Base-by-base conservation (phyloP, 1,284 basidiomycete species). In the Malassezia vespertilionis region DNA sequence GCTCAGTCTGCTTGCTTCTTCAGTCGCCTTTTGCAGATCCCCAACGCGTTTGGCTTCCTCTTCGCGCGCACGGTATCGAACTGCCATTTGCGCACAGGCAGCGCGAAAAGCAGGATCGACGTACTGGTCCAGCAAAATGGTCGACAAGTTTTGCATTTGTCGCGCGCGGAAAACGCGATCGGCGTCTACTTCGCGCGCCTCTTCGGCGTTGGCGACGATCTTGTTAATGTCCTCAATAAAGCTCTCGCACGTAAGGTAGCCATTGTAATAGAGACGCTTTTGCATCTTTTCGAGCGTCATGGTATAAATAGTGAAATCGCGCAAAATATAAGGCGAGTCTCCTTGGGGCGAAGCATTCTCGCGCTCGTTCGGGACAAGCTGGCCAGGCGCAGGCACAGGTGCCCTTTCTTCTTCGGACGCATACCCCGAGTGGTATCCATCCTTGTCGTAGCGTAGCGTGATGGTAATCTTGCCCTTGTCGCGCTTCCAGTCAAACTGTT, bases 31-130 rank as follows among this genome's bases (percentile, higher is more conserved):
- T 61, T 77, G 78, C 46, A 75, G 73, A 52, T 53, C 34, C 9
- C 56, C 55, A 46, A 64, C 58, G 18, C 48, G 42, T 10, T 23
- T 22, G 2, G 44, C 43, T 26, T 57, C 41, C 7, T 53, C 53
- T 39, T 65, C 60, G 15, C 86, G 74, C 69, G 82, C 79, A 52
- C 78, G 73, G 72, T 90, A 84, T 26, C 91, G 76, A 37, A 74
- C 77, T 8, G 84, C 83, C 84, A 91, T 91, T 46, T 84, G 77
- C 69, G 84, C 82, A 69, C 90, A 96, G 68, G 95, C 90, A 23
- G 82, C 63, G 33, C 76, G 75, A 71, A 95, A 85, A 37, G 79
- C 77, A 0, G 79, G 78, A 68, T 97, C 93, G 65, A 95, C 89
- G 60, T 85, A 82, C 53, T 73, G 72, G 60, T 86, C 81, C 45